phyloP scores from a whole-genome alignment of 2,329 filamentous ascomycete species.

The Lasiodiplodia sp. region DNA sequence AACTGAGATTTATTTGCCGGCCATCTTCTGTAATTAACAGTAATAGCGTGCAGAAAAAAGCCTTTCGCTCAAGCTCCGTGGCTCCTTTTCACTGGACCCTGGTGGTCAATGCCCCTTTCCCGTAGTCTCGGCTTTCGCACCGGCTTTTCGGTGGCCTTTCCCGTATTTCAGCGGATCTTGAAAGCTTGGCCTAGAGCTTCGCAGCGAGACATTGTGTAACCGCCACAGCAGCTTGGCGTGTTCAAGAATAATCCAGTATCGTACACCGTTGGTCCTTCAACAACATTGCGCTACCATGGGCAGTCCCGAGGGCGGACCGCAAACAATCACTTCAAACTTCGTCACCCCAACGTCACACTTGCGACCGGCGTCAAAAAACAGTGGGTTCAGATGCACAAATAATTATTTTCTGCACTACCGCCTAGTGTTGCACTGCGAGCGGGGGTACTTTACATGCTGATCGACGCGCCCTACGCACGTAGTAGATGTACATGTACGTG shows the following conservation, averaged over 20 bases:
- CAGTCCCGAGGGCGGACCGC: neutral
- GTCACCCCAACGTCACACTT: neutral
- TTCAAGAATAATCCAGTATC: neutral
- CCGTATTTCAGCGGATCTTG: neutral
- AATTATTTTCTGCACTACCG: neutral
- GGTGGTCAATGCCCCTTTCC: neutral
- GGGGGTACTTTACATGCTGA: neutral
- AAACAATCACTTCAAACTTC: neutral
- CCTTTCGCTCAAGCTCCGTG: neutral
- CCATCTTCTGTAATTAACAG: neutral
- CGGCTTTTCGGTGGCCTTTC: neutral
- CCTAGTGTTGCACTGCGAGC: neutral
- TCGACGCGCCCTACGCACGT: neutral
- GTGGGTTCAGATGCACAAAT: neutral
- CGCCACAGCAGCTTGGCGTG: no score
- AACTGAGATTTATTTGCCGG: neutral
- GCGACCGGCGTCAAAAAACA: neutral
- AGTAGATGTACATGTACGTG: no score
- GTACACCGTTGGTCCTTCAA: neutral
- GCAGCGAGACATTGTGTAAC: neutral
- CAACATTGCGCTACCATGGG: neutral
- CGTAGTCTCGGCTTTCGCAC: neutral
- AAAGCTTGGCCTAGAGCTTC: conserved; percentile 23
- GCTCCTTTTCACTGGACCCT: neutral
- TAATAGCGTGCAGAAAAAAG: neutral